Conservation (phyloP, 768 basidiomycete species). For the button mushroom (Agaricus bisporus) region DNA sequence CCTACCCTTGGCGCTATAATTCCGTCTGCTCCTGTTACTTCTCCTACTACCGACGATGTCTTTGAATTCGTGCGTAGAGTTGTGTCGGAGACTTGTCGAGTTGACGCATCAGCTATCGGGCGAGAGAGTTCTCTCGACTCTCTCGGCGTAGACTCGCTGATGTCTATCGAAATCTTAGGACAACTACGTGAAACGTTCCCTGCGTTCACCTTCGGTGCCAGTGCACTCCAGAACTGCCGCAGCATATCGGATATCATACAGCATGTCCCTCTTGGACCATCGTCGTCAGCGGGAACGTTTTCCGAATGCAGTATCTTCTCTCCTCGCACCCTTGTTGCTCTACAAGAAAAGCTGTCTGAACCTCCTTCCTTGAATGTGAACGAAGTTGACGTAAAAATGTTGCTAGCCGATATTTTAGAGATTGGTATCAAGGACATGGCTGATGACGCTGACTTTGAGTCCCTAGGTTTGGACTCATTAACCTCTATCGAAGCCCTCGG, state of each 20-base stretch:
- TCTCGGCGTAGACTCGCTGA: slow-evolving; percentile 12
- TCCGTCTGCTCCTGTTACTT: background rate
- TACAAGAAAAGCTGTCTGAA: slow-evolving; percentile 26
- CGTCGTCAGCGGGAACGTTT: background rate
- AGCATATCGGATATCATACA: slow-evolving; percentile 9
- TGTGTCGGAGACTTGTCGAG: slow-evolving; percentile 2
- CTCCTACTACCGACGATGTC: background rate
- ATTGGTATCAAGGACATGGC: slow-evolving; percentile 30
- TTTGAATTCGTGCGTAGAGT: slow-evolving; percentile 1
- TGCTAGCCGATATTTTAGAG: slow-evolving; percentile 45
- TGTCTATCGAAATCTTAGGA: slow-evolving; percentile 11
- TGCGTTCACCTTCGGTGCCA: background rate
- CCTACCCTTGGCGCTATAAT: background rate
- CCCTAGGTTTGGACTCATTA: slow-evolving; percentile 59
- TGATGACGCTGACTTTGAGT: slow-evolving; percentile 40
- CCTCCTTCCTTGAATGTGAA: slow-evolving; percentile 16
- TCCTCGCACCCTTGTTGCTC: slow-evolving; percentile 32
- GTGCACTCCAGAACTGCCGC: slow-evolving; percentile 2
- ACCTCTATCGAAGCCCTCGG: slow-evolving; percentile 57
- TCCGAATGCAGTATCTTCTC: slow-evolving; percentile 19
- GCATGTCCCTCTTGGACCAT: background rate
- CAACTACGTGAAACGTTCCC: slow-evolving; percentile 11
- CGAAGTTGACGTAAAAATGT: slow-evolving; percentile 24
- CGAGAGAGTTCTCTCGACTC: slow-evolving; percentile 4
- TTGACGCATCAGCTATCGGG: background rate